Evolutionary conservation across 164 flowering plant genomes (phyloP), one percentile per base, ranked within the genome.

Genomic region (Aristolochia contorta): DNA sequence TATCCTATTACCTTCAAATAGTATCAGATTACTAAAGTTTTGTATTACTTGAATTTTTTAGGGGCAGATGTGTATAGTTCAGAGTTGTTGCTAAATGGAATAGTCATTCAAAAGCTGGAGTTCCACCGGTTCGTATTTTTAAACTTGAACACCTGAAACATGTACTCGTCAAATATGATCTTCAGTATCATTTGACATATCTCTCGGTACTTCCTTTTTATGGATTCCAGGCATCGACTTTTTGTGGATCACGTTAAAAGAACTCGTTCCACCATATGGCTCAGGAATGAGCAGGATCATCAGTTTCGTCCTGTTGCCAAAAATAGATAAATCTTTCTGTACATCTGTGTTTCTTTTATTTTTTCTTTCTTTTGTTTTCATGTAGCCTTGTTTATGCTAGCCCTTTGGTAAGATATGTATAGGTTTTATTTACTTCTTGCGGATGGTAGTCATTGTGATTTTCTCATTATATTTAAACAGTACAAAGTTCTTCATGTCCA

Each of bases 51-150:
- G 16, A 27, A 58, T 23, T 30, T 60, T 83, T 67, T 94, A 92
- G 98, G 97, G 49, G 80, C 81, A 33, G 67, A 79, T 52, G 77
- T 84, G 65, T 86, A 86, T 71, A 82, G 85, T 69, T 84, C 97
- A 52, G 94, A 89, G 81, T 82, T 89, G 62, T 67, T 89, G 56
- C 71, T 92, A 65, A 87, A 86, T 72, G 98, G 98, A 22, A 92
- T 92, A 23, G 91, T 92, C 47, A 84, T 79, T 59, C 97, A 89
- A 74, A 90, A 76, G 71, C 79, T 89, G 72, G 92, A 89, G 59
- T 86, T 70, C 72, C 82, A 83, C 60, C 87, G 98, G 96, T 92
- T 47, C 32, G 79, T 72, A 63, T 33, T 15, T 16, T 16, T 32
- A 12, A 61, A 18, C 54, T 43, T n/a, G 51, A 49, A 21, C 13